phyloP scores from a whole-genome alignment of 1,139 yeast species.

The Nakaseomyces delphensis region DNA sequence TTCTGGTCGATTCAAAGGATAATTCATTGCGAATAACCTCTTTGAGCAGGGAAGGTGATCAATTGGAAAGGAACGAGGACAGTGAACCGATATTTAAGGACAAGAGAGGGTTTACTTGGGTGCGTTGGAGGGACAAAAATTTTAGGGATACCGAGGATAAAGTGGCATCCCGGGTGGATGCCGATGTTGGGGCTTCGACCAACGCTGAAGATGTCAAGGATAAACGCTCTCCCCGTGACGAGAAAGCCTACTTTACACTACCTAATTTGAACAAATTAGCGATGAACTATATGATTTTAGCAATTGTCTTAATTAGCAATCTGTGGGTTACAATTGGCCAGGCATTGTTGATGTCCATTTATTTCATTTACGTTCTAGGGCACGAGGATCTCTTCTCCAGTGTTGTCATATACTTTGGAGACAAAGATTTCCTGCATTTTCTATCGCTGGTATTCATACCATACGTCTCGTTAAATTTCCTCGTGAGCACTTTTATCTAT shows the following conservation, averaged over 20 bases:
- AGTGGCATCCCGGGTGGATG: not conserved
- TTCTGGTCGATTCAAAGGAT: constrained; percentile 9
- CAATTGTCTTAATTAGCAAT: constrained; percentile 18
- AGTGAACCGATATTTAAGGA: constrained; percentile 6
- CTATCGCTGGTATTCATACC: constrained; percentile 21
- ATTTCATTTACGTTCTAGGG: constrained; percentile 30
- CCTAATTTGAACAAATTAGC: not conserved
- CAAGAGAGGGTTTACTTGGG: constrained; percentile 7
- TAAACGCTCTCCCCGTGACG: constrained; percentile 9
- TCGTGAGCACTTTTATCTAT: constrained; percentile 17
- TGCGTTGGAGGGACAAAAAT: constrained; percentile 3
- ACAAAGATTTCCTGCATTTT: constrained; percentile 18
- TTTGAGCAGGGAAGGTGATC: constrained; percentile 4
- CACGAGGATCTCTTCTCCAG: constrained; percentile 26
- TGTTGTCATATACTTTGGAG: constrained; percentile 29
- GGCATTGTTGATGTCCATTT: constrained; percentile 27
- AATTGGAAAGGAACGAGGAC: not conserved
- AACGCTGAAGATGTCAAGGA: constrained; percentile 2
- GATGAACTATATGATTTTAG: constrained; percentile 8
- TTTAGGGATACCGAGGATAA: not conserved
- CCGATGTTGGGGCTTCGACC: not conserved
- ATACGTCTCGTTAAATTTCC: constrained; percentile 18
- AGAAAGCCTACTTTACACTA: constrained; percentile 6
- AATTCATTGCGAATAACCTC: constrained; percentile 9
- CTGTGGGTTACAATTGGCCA: constrained; percentile 23